Evolutionary conservation across 345 rosid species (phyloP), one percentile per base, ranked within the genome.

Genomic region (Angophora floribunda): DNA sequence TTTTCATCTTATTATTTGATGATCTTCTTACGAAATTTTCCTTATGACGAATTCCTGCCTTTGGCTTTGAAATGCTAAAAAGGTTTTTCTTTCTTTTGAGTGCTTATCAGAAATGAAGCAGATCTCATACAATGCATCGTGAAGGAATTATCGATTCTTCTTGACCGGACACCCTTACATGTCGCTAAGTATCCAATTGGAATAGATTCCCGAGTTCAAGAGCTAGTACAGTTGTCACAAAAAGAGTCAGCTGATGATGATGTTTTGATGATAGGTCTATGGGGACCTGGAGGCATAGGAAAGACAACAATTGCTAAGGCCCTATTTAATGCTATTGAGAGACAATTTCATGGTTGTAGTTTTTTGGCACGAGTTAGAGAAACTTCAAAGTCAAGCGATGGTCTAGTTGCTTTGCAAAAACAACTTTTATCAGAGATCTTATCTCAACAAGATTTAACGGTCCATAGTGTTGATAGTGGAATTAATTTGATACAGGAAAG

Each of bases 391-490:
- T 5, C 4, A 65, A 65, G 41, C 5, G 1, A 3, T 6, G 41
- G 41, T 30, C 41, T n/a, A 14, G 78, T 65, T 30, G 0, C 10
- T 14, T 65, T 65, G 2, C 78, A 63, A 63, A 1, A n/a, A 1
- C 0, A n/a, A 1, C 78, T 65, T 65, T 19, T 65, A 14, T 65
- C 41, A 1, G 2, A 65, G 19, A n/a, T 65, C 41, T 1, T 65
- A 0, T 4, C 9, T 30, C 3, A 11, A 0, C 1, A 12, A 59
- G 9, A 11, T 9, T 14, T n/a, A 6, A 13, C 10, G 1, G 2
- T 65, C 9, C 3, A 30, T 4, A 7, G 2, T 14, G 78, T 65
- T 0, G 19, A 4, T 0, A 2, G 6, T n/a, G 78, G 78, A 14
- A 14, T 13, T 13, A 14, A 9, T n/a, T 65, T 65, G 41, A 65